These are phyloP conservation scores for Arabidopsis lyrata DNA, from an alignment of 441 rosid genomes.

Conservation along the genomic window DNA sequence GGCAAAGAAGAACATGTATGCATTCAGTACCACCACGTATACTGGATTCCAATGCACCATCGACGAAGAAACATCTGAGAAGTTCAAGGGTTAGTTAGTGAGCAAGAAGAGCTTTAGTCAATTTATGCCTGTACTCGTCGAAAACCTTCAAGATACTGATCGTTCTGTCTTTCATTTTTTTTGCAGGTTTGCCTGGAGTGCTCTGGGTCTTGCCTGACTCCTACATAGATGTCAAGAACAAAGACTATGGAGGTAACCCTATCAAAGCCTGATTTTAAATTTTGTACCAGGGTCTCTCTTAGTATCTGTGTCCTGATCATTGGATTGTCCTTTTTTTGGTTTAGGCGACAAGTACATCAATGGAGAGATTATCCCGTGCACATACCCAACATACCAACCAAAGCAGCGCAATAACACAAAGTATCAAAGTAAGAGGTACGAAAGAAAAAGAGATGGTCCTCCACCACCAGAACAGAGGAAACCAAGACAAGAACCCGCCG, in stretches of 20 bases:
- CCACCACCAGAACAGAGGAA: slow-evolving; percentile 73
- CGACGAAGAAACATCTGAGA: slow-evolving; percentile 94
- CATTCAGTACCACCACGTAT: slow-evolving; percentile 92
- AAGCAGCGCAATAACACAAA: slow-evolving; percentile 69
- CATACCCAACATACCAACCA: slow-evolving; percentile 94
- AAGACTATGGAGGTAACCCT: slow-evolving; percentile 91
- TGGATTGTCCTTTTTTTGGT: slow-evolving; percentile 10
- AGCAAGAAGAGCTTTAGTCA: slow-evolving; percentile 8
- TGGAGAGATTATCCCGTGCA: slow-evolving; percentile 92
- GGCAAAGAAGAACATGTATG: slow-evolving; percentile 97
- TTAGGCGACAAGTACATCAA: slow-evolving; percentile 92
- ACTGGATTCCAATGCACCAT: slow-evolving; percentile 97
- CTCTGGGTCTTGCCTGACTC: slow-evolving; percentile 99
- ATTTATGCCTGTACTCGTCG: not conserved
- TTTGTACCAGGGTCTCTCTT: not conserved
- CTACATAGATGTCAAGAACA: slow-evolving; percentile 94
- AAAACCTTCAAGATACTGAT: slow-evolving; percentile 8
- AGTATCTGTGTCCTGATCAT: slow-evolving; percentile 17
- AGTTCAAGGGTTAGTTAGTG: slow-evolving; percentile 82
- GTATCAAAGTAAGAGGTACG: slow-evolving; percentile 73
- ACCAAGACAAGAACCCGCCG: slow-evolving; percentile 61
- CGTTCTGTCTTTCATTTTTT: slow-evolving; percentile 6
- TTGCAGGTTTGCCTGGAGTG: slow-evolving; percentile 93
- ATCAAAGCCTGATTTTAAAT: slow-evolving; percentile 16
- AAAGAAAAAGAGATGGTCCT: slow-evolving; percentile 86